Conservation (phyloP, 1,284 basidiomycete species). For the Pisolithus thermaeus region DNA sequence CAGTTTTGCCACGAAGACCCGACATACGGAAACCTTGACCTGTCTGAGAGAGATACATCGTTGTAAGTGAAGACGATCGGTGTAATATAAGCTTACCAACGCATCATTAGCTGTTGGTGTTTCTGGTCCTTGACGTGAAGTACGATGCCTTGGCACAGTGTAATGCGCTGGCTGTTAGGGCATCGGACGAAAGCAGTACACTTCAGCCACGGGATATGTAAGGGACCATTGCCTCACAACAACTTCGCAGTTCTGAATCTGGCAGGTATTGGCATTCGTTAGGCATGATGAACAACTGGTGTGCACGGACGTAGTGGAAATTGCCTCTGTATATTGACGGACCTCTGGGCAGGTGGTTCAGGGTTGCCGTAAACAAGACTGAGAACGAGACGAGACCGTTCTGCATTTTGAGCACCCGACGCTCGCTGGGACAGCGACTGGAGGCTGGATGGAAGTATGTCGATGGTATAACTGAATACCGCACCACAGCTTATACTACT, state of each 20-base stretch:
- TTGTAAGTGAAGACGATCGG: slow-evolving; percentile 28
- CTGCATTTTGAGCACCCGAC: slow-evolving; percentile 62
- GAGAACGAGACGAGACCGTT: slow-evolving; percentile 21
- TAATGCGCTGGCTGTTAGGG: slow-evolving; percentile 45
- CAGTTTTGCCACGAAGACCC: slow-evolving; percentile 16
- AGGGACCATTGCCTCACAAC: neutral
- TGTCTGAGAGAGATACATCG: slow-evolving; percentile 48
- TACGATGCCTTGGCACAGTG: slow-evolving; percentile 32
- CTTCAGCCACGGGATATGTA: slow-evolving; percentile 47
- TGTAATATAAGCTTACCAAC: neutral
- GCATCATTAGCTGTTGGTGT: slow-evolving; percentile 50
- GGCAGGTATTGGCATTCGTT: slow-evolving; percentile 42
- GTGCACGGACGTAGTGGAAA: slow-evolving; percentile 4
- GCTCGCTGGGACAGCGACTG: slow-evolving; percentile 41
- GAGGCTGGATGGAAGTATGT: slow-evolving; percentile 57
- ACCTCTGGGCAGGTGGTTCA: slow-evolving; percentile 44
- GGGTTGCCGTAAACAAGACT: slow-evolving; percentile 44
- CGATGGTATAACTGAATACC: neutral
- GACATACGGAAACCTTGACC: slow-evolving; percentile 33
- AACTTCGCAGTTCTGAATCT: slow-evolving; percentile 5
- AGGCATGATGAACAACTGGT: slow-evolving; percentile 59
- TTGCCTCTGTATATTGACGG: neutral
- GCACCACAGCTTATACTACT: neutral
- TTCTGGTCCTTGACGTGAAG: slow-evolving; percentile 49
- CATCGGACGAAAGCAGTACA: slow-evolving; percentile 51